Conservation (phyloP, 805 yeast genomes). For the Pichia californica region DNA sequence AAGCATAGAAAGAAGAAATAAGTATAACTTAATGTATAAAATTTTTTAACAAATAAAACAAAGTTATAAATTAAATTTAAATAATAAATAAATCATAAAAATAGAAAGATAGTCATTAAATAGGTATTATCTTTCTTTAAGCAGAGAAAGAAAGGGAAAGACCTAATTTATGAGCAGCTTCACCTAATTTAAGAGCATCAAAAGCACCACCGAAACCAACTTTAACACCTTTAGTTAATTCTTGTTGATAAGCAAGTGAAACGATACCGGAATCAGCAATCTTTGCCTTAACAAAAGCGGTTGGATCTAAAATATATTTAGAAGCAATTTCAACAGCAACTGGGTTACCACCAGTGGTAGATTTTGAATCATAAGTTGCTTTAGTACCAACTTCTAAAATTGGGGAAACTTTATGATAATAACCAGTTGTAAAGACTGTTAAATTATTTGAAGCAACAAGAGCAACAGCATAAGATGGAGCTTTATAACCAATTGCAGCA, state of each 20-base stretch:
- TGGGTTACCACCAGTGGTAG: constrained; percentile 62
- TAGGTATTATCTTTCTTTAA: constrained; percentile 32
- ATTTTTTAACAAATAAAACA: too few relatives aligned
- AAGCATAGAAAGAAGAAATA: constrained; percentile 53
- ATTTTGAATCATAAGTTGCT: constrained; percentile 87
- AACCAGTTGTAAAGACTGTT: constrained; percentile 86
- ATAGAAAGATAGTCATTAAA: too few relatives aligned
- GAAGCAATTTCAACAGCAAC: constrained; percentile 95
- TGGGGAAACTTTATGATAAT: constrained; percentile 93
- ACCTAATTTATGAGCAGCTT: constrained; percentile 98
- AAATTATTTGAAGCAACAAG: constrained; percentile 81
- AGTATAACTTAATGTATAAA: too few relatives aligned
- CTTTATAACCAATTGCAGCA: constrained; percentile 88
- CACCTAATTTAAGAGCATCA: constrained; percentile 91
- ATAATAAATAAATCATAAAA: neutral
- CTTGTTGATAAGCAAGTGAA: constrained; percentile 90
- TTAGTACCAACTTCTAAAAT: constrained; percentile 95
- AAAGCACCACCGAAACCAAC: constrained; percentile 95
- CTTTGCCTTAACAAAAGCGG: constrained; percentile 94
- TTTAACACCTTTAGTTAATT: constrained; percentile 91
- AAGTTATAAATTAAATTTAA: constrained; percentile 9
- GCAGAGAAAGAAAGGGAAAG: constrained; percentile 90
- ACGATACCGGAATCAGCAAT: constrained; percentile 94
- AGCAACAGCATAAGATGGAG: constrained; percentile 80
- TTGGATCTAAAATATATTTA: constrained; percentile 81